Evolutionary conservation across 805 yeast genomes (phyloP), one percentile per base, ranked within the genome.

Genomic region (Candida insectorum): DNA sequence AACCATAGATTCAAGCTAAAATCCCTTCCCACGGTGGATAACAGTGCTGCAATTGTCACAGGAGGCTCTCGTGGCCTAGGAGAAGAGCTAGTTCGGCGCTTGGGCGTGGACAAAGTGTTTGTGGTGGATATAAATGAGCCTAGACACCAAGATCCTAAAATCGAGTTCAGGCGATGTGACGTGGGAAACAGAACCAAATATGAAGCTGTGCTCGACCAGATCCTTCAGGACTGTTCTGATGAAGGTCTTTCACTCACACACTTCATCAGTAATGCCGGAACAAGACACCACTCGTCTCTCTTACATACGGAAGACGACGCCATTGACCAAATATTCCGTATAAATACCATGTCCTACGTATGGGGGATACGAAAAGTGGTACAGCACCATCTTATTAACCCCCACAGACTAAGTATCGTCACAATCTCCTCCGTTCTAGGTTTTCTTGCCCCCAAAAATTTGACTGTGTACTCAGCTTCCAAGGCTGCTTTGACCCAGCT

Each of bases 41-140:
- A 27, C 1, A 58, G 53, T 34, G 41, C 48, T 16, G 67, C 70
- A 2, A 28, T 73, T 16, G 52, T 73, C 5, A 73, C 79, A 0
- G 81, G 81, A 0, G 80, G 79, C 0, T 55, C 71, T 11, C 44
- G 51, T 20, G 80, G 81, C 0, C 50, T 75, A n/a, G 81, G 81
- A 0, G 41, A 46, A 2, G 69, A 62, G 29, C 45, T 72, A 4
- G 68, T 61, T 3, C 43, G 44, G 21, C 29, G 16, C 13, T 41
- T 72, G 3, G 10, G 11, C 11, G 19, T 52, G 18, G 52, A 58
- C 1, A 38, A 36, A 3, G 40, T 36, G 3, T 33, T 40, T 10
- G 47, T 65, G 2, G 30, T 42, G 5, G 46, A 42, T 16, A 19
- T 34, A 10, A 13, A 14, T 22, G 15, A 30, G n/a, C 43, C 43